phyloP scores from a whole-genome alignment of 2,329 filamentous ascomycete species.

The Paecilomyces formosus region DNA sequence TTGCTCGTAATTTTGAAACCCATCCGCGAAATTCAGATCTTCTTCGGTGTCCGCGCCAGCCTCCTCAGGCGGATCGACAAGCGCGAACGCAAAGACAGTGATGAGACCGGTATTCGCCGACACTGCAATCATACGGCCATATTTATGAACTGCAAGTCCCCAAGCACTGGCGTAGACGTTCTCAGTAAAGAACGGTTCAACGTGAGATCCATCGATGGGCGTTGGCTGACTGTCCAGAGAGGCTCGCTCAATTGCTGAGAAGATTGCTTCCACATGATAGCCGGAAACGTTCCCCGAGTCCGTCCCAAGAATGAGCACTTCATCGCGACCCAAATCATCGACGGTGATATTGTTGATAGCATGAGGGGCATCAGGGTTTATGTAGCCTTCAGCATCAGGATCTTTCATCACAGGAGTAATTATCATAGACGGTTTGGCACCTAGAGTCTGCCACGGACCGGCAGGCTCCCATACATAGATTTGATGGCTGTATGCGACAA shows the following conservation, averaged over 20 bases:
- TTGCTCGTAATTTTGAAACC: constrained; percentile 13
- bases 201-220: constrained; percentile 24
- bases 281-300: constrained; percentile 71
- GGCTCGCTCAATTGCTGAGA: constrained; percentile 35
- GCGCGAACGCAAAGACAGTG: constrained; percentile 52
- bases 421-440: constrained; percentile 31
- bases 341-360: constrained; percentile 62
- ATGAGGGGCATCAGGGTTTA: constrained; percentile 50
- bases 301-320: constrained; percentile 60
- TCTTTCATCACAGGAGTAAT: constrained; percentile 36
- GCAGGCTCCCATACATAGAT: constrained; percentile 40
- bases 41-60: constrained; percentile 8
- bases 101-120: constrained; percentile 64
- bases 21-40: constrained; percentile 11
- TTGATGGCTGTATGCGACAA: constrained; percentile 32
- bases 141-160: constrained; percentile 75
- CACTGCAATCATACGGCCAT: constrained; percentile 78
- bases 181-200: constrained; percentile 59
- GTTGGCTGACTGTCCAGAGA: constrained; percentile 10
- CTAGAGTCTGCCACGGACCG: constrained; percentile 33
- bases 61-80: constrained; percentile 32
- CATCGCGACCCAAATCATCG: constrained; percentile 61
- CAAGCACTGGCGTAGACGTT: constrained; percentile 76
- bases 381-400: constrained; percentile 41
- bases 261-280: constrained; percentile 55